A percentile compares a stretch with the other conserved stretches of the same genome.
Evolutionary conservation across 352 stramenopile genomes (phyloP).

Genomic region (Globisporangium paddicum): DNA sequence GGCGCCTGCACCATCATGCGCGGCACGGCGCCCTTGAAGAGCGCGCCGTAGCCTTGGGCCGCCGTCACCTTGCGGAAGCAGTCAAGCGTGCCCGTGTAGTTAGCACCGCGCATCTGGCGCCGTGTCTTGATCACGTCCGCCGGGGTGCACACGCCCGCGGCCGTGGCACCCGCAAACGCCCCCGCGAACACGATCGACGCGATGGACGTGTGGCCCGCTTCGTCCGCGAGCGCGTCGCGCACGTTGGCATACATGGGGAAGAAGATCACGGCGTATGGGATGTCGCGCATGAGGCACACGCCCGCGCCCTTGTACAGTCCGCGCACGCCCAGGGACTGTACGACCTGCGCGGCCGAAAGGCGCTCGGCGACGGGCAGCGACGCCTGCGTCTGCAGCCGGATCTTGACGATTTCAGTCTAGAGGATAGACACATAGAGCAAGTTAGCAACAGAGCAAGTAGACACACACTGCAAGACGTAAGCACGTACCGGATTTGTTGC

Average conservation of each 20-base stretch:
- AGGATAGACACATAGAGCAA: slow-evolving; percentile 7
- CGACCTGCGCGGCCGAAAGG: slow-evolving; percentile 50
- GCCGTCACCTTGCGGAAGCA: slow-evolving; percentile 78
- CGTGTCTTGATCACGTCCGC: slow-evolving; percentile 90
- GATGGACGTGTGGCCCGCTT: slow-evolving; percentile 51
- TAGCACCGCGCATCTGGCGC: slow-evolving; percentile 71
- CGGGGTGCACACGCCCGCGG: slow-evolving; percentile 52
- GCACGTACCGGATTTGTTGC: slow-evolving; percentile 76
- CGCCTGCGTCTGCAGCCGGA: slow-evolving; percentile 86
- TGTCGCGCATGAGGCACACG: slow-evolving; percentile 88
- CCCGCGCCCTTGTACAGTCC: slow-evolving; percentile 84
- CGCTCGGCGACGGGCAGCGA: slow-evolving; percentile 58
- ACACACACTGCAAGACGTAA: neutral
- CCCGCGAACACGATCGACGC: slow-evolving; percentile 61
- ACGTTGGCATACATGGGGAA: slow-evolving; percentile 88
- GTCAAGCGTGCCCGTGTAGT: slow-evolving; percentile 81
- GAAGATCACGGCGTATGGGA: slow-evolving; percentile 92
- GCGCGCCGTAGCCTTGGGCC: slow-evolving; percentile 67
- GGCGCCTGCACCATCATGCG: slow-evolving; percentile 87
- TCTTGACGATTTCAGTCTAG: slow-evolving; percentile 91
- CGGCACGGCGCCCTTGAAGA: slow-evolving; percentile 84
- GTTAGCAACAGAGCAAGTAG: neutral
- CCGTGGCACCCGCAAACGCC: slow-evolving; percentile 50
- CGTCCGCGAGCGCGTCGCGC: slow-evolving; percentile 41
- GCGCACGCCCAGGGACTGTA: slow-evolving; percentile 61